Evolutionary conservation across 495 filamentous ascomycete species (phyloP).

Genomic region (Hyaloscypha variabilis): DNA sequence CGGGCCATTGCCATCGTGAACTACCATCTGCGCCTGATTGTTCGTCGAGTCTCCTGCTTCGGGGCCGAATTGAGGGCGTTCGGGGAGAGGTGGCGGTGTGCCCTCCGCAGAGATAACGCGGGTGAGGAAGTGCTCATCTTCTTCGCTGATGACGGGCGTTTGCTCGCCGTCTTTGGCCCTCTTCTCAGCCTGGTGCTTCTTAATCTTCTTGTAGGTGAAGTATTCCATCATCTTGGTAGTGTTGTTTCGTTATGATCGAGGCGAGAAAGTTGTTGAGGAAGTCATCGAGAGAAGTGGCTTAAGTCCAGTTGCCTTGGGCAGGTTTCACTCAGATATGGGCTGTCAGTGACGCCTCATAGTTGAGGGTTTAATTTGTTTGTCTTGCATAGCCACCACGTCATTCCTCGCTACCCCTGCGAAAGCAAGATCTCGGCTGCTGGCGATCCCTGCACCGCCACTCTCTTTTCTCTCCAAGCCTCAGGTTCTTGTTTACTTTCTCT

Average conservation of each 20-base stretch:
- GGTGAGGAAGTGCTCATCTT: constrained; percentile 33
- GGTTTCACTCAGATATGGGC: constrained; percentile 14
- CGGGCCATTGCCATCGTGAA: constrained; percentile 19
- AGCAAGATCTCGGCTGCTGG: constrained; percentile 14
- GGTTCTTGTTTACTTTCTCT: constrained; percentile 19
- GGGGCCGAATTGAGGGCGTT: constrained; percentile 20
- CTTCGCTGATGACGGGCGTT: constrained; percentile 27
- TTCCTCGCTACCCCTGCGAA: constrained; percentile 4
- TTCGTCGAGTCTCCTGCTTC: constrained; percentile 27
- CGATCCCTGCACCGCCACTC: neutral
- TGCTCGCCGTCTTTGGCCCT: constrained; percentile 30
- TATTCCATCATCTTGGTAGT: constrained; percentile 42
- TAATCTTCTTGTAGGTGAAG: constrained; percentile 51
- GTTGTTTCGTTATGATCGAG: neutral
- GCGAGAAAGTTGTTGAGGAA: constrained; percentile 8
- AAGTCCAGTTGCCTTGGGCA: neutral
- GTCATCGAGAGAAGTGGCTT: neutral
- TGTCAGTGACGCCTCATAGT: constrained; percentile 4
- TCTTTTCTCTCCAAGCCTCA: neutral
- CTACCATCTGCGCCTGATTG: constrained; percentile 25
- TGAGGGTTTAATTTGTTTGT: neutral
- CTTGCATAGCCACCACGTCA: constrained; percentile 23
- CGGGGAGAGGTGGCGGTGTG: constrained; percentile 31
- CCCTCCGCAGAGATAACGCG: constrained; percentile 32
- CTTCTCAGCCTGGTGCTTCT: constrained; percentile 49